phyloP scores from a whole-genome alignment of 2,329 filamentous ascomycete genomes.

The Venturia carpophila region DNA sequence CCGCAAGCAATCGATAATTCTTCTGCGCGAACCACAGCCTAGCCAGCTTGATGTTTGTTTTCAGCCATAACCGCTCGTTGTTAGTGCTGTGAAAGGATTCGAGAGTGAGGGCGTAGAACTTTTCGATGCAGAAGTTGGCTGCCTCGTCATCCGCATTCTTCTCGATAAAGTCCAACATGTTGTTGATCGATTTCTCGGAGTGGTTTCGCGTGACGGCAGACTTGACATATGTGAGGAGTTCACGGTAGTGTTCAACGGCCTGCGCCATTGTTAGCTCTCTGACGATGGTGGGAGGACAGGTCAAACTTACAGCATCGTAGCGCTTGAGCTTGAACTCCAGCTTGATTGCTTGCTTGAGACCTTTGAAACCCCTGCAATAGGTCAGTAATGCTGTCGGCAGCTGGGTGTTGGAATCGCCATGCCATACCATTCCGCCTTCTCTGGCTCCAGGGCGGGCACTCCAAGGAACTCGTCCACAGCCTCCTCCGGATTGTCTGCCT shows the following conservation, averaged over 20 bases:
- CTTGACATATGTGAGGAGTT: conserved; percentile 95
- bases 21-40: conserved; percentile 87
- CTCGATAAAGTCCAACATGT: conserved; percentile 96
- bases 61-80: conserved; percentile 93
- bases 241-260: conserved; percentile 82
- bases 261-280: conserved; percentile 22
- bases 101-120: conserved; percentile 89
- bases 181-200: conserved; percentile 98
- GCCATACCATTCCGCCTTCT: conserved; percentile 83
- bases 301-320: conserved; percentile 62
- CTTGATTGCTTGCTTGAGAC: conserved; percentile 95
- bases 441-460: conserved; percentile 72
- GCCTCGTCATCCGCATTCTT: conserved; percentile 69
- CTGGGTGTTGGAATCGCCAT: conserved; percentile 21
- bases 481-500: conserved; percentile 74
- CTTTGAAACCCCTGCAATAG: conserved; percentile 71
- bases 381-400: conserved; percentile 8
- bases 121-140: conserved; percentile 76
- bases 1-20: conserved; percentile 71
- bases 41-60: conserved; percentile 95
- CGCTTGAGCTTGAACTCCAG: conserved; percentile 87
- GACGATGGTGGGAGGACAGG: background rate
- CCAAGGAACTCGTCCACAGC: conserved; percentile 90
- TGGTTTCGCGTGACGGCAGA: conserved; percentile 96
- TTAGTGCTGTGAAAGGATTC: conserved; percentile 95